Evolutionary conservation across 2,329 filamentous ascomycete genomes (phyloP), one percentile per base, ranked within the genome.

Genomic region (Paecilomyces sp.): DNA sequence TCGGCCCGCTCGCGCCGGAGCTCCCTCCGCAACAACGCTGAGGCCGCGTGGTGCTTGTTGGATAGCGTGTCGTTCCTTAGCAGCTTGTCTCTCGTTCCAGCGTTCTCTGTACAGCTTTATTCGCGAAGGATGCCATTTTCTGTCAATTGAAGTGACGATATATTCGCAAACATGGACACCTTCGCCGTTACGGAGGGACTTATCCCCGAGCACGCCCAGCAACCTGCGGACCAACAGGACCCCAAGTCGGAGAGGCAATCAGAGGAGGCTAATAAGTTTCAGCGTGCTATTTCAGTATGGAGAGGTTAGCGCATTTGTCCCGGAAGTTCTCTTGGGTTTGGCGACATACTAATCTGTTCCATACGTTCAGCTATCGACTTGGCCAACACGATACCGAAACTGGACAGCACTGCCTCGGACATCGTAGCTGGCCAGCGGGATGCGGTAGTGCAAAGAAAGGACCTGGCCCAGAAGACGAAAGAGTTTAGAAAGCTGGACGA

Each of bases 401-500:
- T 99, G 63, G 94, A 99, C 76, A 89, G 88, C 61, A 93, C 92
- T 3, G 94, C 94, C n/a, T 93, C 92, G 11, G 94, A 97, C 69
- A 91, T 99, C 63, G 91, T 97, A 57, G 81, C 89, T 55, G 92
- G 96, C 72, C 95, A 99, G 72, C 86, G 92, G 68, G 94, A 97
- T 75, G 91, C 93, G n/a, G 89, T 96, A 3, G 88, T 97, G 0
- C 93, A 99, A 74, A 85, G 94, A 57, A 99, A 99, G 73, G 95
- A 99, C 62, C 81, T 99, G 22, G 94, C 95, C n/a, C 92, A 97
- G 72, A 97, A 97, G 82, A 99, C 94, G 0, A 99, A 99, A 71
- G 93, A 97, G 69, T 99, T 97, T 68, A 84, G 92, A 62, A 97
- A 97, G 74, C 83, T 96, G 11, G 93, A 97, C 67, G 92, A 99